A percentile compares a stretch with the other conserved stretches of the same genome.
Conservation (phyloP, 2,329 filamentous ascomycete genomes). For the Ilyonectria robusta region DNA sequence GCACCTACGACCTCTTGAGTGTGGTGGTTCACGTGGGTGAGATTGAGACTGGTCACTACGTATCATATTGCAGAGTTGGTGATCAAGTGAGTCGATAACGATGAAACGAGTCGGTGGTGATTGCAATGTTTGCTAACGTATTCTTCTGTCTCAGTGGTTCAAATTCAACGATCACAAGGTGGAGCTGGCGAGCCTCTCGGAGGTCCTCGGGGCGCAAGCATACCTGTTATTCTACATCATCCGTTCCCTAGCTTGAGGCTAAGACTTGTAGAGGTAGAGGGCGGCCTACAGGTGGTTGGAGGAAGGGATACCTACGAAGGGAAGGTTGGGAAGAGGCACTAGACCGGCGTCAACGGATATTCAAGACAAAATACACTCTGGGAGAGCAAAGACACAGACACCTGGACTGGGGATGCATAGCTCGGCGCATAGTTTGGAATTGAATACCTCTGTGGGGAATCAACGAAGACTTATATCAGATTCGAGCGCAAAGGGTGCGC, state of each 20-base stretch:
- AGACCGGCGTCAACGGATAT: slow-evolving; percentile 33
- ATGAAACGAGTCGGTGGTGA: background rate
- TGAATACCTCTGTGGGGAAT: slow-evolving; percentile 27
- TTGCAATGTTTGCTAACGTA: slow-evolving; percentile 29
- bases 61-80: slow-evolving; percentile 88
- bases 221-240: slow-evolving; percentile 93
- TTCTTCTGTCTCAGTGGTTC: slow-evolving; percentile 78
- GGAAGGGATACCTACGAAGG: background rate
- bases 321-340: slow-evolving; percentile 1
- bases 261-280: background rate
- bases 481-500: background rate
- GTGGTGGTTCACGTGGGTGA: slow-evolving; percentile 95
- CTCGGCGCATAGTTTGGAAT: slow-evolving; percentile 38
- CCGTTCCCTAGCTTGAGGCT: slow-evolving; percentile 66
- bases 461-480: background rate
- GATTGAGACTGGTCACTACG: slow-evolving; percentile 92
- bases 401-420: slow-evolving; percentile 36
- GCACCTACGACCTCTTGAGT: slow-evolving; percentile 88
- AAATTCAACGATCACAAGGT: slow-evolving; percentile 97
- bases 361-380: slow-evolving; percentile 15
- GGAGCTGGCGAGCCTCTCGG: slow-evolving; percentile 83
- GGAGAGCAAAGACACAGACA: slow-evolving; percentile 20
- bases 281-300: background rate
- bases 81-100: slow-evolving; percentile 67
- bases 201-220: slow-evolving; percentile 88